Evolutionary conservation across 306 rosid genomes (phyloP).

Genomic region (Notholithocarpus densiflorus): DNA sequence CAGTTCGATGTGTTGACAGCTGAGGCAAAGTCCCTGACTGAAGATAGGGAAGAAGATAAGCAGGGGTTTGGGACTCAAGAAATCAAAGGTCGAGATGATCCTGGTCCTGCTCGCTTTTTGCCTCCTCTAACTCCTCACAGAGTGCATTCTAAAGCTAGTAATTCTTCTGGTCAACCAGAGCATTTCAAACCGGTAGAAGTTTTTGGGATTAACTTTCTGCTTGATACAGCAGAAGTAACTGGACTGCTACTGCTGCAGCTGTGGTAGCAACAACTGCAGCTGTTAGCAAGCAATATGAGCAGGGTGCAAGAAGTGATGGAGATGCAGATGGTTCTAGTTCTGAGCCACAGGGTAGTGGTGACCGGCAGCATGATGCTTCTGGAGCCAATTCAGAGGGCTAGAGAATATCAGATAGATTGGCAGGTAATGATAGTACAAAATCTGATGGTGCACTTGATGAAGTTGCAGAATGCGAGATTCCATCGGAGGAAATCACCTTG

Average conservation of each 20-base stretch:
- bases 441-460: constrained; percentile 75
- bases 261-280: constrained; percentile 96
- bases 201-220: constrained; percentile 47
- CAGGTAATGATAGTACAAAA: constrained; percentile 64
- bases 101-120: constrained; percentile 37
- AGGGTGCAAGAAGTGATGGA: constrained; percentile 57
- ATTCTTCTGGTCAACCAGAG: constrained; percentile 47
- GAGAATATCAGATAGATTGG: constrained; percentile 68
- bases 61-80: constrained; percentile 35
- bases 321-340: constrained; percentile 37
- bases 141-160: constrained; percentile 46
- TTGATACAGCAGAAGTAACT: constrained; percentile 48
- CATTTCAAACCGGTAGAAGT: constrained; percentile 54
- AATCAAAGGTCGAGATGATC: constrained; percentile 33
- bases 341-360: constrained; percentile 61
- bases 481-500: constrained; percentile 80
- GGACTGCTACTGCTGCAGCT: constrained; percentile 90
- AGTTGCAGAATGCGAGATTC: constrained; percentile 89
- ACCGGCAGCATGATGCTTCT: constrained; percentile 38
- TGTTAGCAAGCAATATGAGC: constrained; percentile 76
- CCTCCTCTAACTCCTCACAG: constrained; percentile 65
- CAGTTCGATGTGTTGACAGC: constrained; percentile 39
- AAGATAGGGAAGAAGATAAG: constrained; percentile 43
- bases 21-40: constrained; percentile 38
- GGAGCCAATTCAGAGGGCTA: constrained; percentile 62